A percentile compares a stretch with the other conserved stretches of the same genome.
Conservation (phyloP, 495 filamentous ascomycete species). For the Aspergillus sclerotiicarbonarius region DNA sequence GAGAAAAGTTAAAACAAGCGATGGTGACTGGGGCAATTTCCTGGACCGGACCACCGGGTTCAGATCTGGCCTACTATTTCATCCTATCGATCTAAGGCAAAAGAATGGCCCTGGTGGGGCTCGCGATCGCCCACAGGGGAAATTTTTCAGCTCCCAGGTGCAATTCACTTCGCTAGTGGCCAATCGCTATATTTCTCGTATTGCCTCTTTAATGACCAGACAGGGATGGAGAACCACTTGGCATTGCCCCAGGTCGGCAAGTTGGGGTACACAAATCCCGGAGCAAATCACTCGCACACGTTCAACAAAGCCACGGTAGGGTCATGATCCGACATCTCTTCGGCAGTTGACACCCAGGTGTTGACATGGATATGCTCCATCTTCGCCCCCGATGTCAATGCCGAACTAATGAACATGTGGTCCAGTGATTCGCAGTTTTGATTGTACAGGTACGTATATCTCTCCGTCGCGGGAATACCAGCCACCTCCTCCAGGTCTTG, state of each 20-base stretch:
- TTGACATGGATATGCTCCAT: conserved; percentile 64
- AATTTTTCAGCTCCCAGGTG: too few species aligned
- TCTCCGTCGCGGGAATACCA: conserved; percentile 42
- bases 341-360: conserved; percentile 50
- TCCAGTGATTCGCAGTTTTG: conserved; percentile 57
- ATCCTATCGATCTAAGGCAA: not conserved
- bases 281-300: conserved; percentile 36
- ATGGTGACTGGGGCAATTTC: too few species aligned
- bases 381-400: conserved; percentile 1
- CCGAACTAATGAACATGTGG: conserved; percentile 57
- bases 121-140: too few species aligned
- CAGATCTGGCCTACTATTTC: too few species aligned
- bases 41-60: too few species aligned
- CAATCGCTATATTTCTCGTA: too few species aligned
- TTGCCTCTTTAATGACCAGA: too few species aligned
- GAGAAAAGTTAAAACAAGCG: too few species aligned
- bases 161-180: too few species aligned
- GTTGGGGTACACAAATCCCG: not conserved
- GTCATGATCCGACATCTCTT: conserved; percentile 57
- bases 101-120: too few species aligned
- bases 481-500: conserved; percentile 53
- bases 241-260: too few species aligned
- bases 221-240: too few species aligned
- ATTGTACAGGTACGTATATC: conserved; percentile 60
- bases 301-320: conserved; percentile 55